Evolutionary conservation across 495 filamentous ascomycete genomes (phyloP), one percentile per base, ranked within the genome.

Genomic region (Aspergillus sparsus): DNA sequence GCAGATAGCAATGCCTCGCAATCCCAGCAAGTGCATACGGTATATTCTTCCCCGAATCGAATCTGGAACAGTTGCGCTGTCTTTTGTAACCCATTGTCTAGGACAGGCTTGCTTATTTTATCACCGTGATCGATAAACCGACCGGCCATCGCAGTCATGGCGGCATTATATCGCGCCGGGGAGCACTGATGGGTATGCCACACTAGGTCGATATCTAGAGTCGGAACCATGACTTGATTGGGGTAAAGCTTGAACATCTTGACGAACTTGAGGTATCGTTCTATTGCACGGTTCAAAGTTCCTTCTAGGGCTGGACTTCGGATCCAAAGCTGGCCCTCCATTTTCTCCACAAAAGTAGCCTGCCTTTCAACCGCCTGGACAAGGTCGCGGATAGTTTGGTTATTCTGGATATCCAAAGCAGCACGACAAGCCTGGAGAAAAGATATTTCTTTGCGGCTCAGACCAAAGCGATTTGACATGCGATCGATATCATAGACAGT

Each of bases 141-240:
- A 7, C 63, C 66, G 1, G 60, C 55, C 2, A 12, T 9, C 16
- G 55, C 53, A 7, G 58, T 15, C 56, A 61, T 62, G 1, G 50
- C 6, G 5, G 35, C 49, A 21, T 62, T 18, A 53, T 70, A 70
- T 15, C 12, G 16, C 15, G n/a, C 49, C 16, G 64, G 44, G 32
- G 46, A 53, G 34, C 65, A 64, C 72, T 87, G 79, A 64, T 86
- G 84, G 0, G 83, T 86, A 65, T 71, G 68, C 68, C 68, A 68
- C 11, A 61, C 58, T 7, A 71, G 42, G 53, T 71, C 66, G 35
- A 71, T 61, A 51, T 71, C 68, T 6, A 71, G 47, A 0, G 68
- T 68, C n/a, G 68, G 68, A 33, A 71, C 68, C 18, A 71, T 31
- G 12, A 58, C 64, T 21, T 39, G 55, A 4, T 21, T 15, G 4